phyloP scores from a whole-genome alignment of 768 basidiomycete species.

The Lactarius sanguifluus region DNA sequence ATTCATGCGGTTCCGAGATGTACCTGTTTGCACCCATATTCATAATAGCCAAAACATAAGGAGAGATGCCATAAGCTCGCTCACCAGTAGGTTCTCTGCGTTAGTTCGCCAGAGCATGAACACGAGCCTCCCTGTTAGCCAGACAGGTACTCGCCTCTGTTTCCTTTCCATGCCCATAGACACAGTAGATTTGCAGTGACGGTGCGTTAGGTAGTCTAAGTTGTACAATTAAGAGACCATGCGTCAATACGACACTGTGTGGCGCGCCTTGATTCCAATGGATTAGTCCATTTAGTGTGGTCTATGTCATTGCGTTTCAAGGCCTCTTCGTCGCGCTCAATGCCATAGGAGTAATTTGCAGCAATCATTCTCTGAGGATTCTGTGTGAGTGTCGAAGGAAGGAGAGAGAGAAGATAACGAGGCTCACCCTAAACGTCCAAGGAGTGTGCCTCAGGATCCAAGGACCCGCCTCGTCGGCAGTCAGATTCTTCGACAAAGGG shows the following conservation, averaged over 20 bases:
- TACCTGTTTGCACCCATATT: slow-evolving; percentile 52
- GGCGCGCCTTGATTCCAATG: slow-evolving; percentile 65
- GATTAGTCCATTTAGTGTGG: slow-evolving; percentile 89
- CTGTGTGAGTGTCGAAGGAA: not conserved
- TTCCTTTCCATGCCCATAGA: slow-evolving; percentile 95
- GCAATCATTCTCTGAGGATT: slow-evolving; percentile 68
- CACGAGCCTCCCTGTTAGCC: slow-evolving; percentile 10
- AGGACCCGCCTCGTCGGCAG: slow-evolving; percentile 64
- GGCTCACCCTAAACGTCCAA: slow-evolving; percentile 67
- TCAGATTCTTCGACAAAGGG: slow-evolving; percentile 59
- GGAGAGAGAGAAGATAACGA: not conserved
- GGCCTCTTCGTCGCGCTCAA: slow-evolving; percentile 70
- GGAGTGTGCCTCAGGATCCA: slow-evolving; percentile 89
- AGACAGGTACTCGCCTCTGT: slow-evolving; percentile 64
- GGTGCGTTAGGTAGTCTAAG: slow-evolving; percentile 82
- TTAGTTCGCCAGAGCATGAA: not conserved
- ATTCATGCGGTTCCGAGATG: slow-evolving; percentile 64
- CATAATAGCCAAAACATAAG: not conserved
- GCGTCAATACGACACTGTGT: not conserved
- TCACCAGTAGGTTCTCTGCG: slow-evolving; percentile 82
- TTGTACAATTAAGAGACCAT: not conserved
- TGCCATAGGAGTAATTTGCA: slow-evolving; percentile 85
- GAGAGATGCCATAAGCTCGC: slow-evolving; percentile 15
- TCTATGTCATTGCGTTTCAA: slow-evolving; percentile 69
- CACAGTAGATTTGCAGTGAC: slow-evolving; percentile 87